Evolutionary conservation across 352 stramenopile genomes (phyloP), one percentile per base, ranked within the genome.

Genomic region (Globisporangium iwayamae): DNA sequence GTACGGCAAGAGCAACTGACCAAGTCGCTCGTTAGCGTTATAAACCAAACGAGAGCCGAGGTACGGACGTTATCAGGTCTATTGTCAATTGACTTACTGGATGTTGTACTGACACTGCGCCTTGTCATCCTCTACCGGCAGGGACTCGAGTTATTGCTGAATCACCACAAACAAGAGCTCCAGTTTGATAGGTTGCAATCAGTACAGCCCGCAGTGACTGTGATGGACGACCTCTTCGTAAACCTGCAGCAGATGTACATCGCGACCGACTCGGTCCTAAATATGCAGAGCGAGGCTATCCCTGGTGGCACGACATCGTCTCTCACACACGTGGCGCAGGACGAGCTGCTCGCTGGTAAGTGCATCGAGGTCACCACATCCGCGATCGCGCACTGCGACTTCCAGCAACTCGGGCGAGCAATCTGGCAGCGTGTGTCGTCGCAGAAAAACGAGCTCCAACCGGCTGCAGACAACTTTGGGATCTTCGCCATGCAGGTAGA

Each of bases 331-430:
- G 34, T 47, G 32, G 41, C 51, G 25, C 9, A 20, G 2, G 39
- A 28, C 9, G 22, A 11, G 3, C 9, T 32, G 10, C 48, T 18
- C 6, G 16, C 16, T 9, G 55, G 39, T 9, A 53, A 41, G 56
- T 36, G 39, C 7, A 36, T 59, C n/a, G 60, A 68, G 47, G 28
- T 56, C 13, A 45, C 28, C 14, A 52, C 43, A 22, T n/a, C 13
- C 14, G 1, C 22, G 9, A n/a, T n/a, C 7, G 18, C 46, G 30
- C 25, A 9, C 50, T 74, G 38, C 11, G 18, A 0, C 28, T 38
- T 66, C 0, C 50, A 25, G 67, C 66, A 65, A 47, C 60, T 11
- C 43, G 52, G 52, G 32, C n/a, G 38, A 18, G 7, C 20, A 34
- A 4, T 32, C 43, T 25, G 65, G 55, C 34, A 43, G 55, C 14